phyloP scores from a whole-genome alignment of 257 asterid species.

The Ligustrum vulgare region DNA sequence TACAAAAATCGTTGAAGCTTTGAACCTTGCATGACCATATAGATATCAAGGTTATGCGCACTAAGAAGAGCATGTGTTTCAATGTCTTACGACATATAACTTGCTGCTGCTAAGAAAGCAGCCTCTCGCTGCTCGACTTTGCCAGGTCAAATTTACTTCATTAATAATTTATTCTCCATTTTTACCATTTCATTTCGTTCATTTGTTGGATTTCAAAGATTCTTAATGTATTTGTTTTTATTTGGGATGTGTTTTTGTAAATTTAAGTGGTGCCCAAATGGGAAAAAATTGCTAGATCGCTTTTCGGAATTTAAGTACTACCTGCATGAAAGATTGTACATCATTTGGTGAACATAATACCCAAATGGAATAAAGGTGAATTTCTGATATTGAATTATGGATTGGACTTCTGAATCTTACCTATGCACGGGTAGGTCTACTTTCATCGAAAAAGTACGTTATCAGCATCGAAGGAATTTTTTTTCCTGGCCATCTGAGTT shows the following conservation, averaged over 20 bases:
- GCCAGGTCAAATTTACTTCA: constrained; percentile 53
- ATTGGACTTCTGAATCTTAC: background rate
- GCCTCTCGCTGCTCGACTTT: constrained; percentile 87
- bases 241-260: background rate
- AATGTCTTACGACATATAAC: constrained; percentile 69
- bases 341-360: background rate
- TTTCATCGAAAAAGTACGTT: background rate
- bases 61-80: constrained; percentile 29
- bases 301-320: too few relatives aligned
- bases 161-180: too few relatives aligned
- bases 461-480: background rate
- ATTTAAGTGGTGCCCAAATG: too few relatives aligned
- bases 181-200: background rate
- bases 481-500: background rate
- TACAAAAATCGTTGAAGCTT: too few relatives aligned
- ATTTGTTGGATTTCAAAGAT: background rate
- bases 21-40: too few relatives aligned
- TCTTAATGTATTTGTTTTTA: background rate
- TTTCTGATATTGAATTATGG: background rate
- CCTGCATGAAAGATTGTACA: background rate
- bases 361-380: background rate
- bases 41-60: background rate
- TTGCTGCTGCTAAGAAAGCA: constrained; percentile 89
- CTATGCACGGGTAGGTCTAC: constrained; percentile 1
- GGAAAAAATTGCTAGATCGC: too few relatives aligned